phyloP scores from a whole-genome alignment of 495 filamentous ascomycete genomes.

The Aspergillus panamensis region DNA sequence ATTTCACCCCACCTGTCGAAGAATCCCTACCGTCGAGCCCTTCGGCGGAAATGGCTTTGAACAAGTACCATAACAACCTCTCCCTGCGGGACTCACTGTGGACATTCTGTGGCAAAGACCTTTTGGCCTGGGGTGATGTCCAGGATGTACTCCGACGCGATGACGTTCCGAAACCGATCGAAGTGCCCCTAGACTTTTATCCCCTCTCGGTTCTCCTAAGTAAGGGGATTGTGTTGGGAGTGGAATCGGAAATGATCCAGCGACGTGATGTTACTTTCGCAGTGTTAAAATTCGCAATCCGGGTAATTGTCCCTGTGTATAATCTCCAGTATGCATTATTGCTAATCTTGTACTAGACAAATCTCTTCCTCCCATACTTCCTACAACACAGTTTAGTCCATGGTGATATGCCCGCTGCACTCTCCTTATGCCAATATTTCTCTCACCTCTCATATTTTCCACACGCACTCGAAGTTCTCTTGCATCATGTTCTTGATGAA shows the following conservation, averaged over 20 bases:
- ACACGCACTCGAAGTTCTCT: conserved; percentile 85
- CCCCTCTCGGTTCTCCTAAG: conserved; percentile 79
- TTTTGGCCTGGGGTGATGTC: conserved; percentile 86
- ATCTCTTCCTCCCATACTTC: conserved; percentile 86
- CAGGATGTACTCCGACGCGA: conserved; percentile 70
- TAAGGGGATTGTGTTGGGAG: conserved; percentile 83
- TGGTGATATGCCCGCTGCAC: conserved; percentile 68
- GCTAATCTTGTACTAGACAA: conserved; percentile 54
- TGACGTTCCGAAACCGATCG: conserved; percentile 42
- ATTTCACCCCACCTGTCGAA: conserved; percentile 38
- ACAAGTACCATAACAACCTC: conserved; percentile 39
- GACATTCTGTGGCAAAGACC: conserved; percentile 82
- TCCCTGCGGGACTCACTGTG: conserved; percentile 84
- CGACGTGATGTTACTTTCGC: conserved; percentile 86
- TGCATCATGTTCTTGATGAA: conserved; percentile 91
- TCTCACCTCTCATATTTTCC: conserved; percentile 84
- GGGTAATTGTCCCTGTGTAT: conserved; percentile 48
- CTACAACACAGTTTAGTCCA: conserved; percentile 70
- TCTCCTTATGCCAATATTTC: conserved; percentile 76
- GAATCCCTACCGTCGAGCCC: conserved; percentile 52
- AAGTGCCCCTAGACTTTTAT: conserved; percentile 79
- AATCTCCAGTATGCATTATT: neutral
- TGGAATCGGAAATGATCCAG: conserved; percentile 90
- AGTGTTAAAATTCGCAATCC: conserved; percentile 76
- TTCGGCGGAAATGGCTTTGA: conserved; percentile 45